A percentile compares a stretch with the other conserved stretches of the same genome.
These are phyloP conservation scores for Suillus weaverae DNA, from an alignment of 768 basidiomycete genomes.

Conservation along the genomic window DNA sequence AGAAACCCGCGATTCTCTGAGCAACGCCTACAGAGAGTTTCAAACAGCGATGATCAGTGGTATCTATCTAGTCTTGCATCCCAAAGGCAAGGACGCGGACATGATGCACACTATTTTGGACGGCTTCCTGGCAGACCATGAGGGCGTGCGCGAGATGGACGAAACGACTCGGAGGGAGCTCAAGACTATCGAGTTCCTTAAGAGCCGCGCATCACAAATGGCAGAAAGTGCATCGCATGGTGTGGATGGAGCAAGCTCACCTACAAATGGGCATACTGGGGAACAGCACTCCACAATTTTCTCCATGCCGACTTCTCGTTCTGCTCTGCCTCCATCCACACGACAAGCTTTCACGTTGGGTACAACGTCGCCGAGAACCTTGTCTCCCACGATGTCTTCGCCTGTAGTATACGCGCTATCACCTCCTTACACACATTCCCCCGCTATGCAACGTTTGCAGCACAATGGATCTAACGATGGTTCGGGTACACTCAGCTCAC, in stretches of 20 bases:
- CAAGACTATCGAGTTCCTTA: constrained; percentile 82
- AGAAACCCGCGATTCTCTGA: constrained; percentile 67
- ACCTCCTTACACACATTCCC: constrained; percentile 36
- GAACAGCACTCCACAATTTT: constrained; percentile 37
- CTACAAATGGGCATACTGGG: constrained; percentile 31
- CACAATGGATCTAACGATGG: constrained; percentile 43
- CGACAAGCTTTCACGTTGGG: constrained; percentile 23
- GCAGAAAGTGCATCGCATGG: constrained; percentile 32
- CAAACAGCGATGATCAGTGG: constrained; percentile 89
- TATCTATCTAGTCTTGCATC: constrained; percentile 81
- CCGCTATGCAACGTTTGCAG: constrained; percentile 63
- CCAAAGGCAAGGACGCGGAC: constrained; percentile 63
- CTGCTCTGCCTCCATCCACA: constrained; percentile 13
- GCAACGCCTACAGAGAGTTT: constrained; percentile 85
- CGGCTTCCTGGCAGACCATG: constrained; percentile 64
- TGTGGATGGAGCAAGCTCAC: constrained; percentile 13
- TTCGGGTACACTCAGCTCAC: constrained; percentile 50
- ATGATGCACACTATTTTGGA: constrained; percentile 82
- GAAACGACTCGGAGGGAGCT: constrained; percentile 81
- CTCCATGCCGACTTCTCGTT: constrained; percentile 11
- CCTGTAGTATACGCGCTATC: constrained; percentile 26
- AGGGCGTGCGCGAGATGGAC: constrained; percentile 61
- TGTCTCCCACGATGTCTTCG: constrained; percentile 20
- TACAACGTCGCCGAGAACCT: constrained; percentile 16
- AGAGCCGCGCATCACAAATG: constrained; percentile 61